Conservation (phyloP, 2,329 filamentous ascomycete genomes). For the Eutypella sp. region DNA sequence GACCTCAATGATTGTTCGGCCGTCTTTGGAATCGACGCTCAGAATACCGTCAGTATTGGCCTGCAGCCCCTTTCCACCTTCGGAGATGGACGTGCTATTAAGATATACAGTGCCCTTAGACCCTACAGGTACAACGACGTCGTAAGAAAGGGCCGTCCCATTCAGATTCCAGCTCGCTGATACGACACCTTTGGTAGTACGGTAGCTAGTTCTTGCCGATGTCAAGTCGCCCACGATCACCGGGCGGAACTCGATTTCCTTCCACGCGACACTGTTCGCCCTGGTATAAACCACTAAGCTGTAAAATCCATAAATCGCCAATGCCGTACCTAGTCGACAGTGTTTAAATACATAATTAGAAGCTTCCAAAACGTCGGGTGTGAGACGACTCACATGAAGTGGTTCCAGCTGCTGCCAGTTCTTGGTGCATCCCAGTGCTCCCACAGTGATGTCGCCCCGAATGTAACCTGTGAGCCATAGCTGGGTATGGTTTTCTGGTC, state of each 20-base stretch:
- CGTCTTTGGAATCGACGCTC: neutral
- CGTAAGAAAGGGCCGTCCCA: constrained; percentile 1
- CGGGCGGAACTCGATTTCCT: constrained; percentile 3
- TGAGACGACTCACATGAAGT: constrained; percentile 8
- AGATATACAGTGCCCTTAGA: constrained; percentile 2
- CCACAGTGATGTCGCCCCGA: constrained; percentile 8
- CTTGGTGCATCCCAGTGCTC: constrained; percentile 9
- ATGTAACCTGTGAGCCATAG: constrained; percentile 3
- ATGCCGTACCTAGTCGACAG: neutral
- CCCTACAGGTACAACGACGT: constrained; percentile 4
- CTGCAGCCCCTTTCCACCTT: neutral
- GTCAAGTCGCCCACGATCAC: constrained; percentile 6
- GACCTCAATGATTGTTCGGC: neutral
- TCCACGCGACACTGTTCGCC: constrained; percentile 2
- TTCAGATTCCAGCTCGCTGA: constrained; percentile 4
- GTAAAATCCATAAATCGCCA: constrained; percentile 6
- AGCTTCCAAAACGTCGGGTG: neutral
- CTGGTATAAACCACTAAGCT: constrained; percentile 2
- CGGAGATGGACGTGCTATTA: neutral
- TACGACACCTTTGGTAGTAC: constrained; percentile 1
- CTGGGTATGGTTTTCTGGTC: constrained; percentile 2
- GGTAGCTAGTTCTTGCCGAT: constrained; percentile 7
- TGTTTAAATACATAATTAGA: neutral
- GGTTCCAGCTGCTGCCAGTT: constrained; percentile 8
- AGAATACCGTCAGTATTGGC: constrained; percentile 1